Evolutionary conservation across 2,329 filamentous ascomycete species (phyloP).

Genomic region (Fusarium burgessii): DNA sequence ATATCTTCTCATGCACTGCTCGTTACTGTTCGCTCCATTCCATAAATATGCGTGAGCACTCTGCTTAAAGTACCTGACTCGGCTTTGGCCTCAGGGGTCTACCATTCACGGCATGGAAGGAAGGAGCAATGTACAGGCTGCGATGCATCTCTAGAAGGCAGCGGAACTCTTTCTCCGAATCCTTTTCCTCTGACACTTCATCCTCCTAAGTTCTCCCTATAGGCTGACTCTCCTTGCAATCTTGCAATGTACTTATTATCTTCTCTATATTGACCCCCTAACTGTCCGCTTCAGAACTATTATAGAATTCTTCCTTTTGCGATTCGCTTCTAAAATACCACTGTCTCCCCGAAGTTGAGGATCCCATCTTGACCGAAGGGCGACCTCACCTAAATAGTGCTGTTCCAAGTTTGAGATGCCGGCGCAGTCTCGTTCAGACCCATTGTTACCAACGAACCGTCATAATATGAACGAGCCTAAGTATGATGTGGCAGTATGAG

Average conservation of each 20-base stretch:
- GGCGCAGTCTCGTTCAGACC: conserved; percentile 28
- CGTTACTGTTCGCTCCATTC: neutral
- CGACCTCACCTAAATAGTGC: neutral
- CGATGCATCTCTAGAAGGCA: neutral
- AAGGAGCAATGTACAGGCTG: neutral
- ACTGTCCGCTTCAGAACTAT: neutral
- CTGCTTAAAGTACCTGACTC: neutral
- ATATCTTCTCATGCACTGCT: neutral
- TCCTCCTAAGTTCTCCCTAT: neutral
- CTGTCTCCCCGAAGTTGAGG: neutral
- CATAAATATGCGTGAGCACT: too few relatives aligned
- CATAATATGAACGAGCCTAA: conserved; percentile 38
- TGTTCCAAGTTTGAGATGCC: conserved; percentile 35
- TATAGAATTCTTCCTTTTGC: neutral
- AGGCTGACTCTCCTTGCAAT: too few relatives aligned
- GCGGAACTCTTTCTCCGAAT: neutral
- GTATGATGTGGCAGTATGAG: conserved; percentile 19
- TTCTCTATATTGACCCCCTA: neutral
- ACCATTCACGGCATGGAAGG: neutral
- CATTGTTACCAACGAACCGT: conserved; percentile 7
- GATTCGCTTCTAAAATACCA: neutral
- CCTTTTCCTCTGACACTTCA: neutral
- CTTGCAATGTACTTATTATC: neutral
- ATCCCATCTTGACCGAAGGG: neutral
- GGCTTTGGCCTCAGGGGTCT: neutral